Evolutionary conservation across 2,329 filamentous ascomycete genomes (phyloP), one percentile per base, ranked within the genome.

Genomic region (Penicillium paneum): DNA sequence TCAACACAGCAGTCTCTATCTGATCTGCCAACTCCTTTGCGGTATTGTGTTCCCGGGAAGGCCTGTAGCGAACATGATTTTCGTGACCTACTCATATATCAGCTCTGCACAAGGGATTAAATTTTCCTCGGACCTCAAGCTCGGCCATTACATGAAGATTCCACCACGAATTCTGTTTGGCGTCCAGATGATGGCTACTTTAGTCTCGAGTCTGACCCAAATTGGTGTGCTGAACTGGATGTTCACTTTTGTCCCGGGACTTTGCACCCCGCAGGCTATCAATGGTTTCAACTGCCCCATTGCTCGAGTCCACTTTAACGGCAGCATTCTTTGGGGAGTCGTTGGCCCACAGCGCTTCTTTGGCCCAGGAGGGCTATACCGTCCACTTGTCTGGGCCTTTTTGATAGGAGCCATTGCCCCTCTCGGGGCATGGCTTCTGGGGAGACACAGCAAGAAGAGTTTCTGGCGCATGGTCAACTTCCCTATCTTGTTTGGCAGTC

Each of bases 61-160:
- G 1, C 91, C 91, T 1, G 89, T 95, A 11, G 91, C 90, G 47
- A 94, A 95, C 72, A 95, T 95, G 91, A 89, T 95, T 34, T 96
- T 95, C 65, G 90, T 93, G 44, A 94, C 90, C 0, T 96, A 94
- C 69, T 90, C 90, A 58, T 95, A 94, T 73, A 94, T 94, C 67
- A 91, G 89, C 5, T 92, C 89, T 0, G 89, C 90, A 0, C 91
- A 96, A 74, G 91, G 91, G 28, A 88, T 95, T 71, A 94, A 95
- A 68, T 96, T 95, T 68, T 88, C 89, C 1, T 87, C 89, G 2
- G 91, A 96, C 70, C 80, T 96, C 47, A 96, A 96, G 72, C 82
- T 96, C 0, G 91, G 71, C 8, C 72, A 75, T 52, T 84, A 84
- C 67, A 77, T 82, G 71, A 84, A 84, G 72, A 83, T 86, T 17